Evolutionary conservation across 2,329 filamentous ascomycete genomes (phyloP).

Genomic region (Ophiostoma pallidulum): DNA sequence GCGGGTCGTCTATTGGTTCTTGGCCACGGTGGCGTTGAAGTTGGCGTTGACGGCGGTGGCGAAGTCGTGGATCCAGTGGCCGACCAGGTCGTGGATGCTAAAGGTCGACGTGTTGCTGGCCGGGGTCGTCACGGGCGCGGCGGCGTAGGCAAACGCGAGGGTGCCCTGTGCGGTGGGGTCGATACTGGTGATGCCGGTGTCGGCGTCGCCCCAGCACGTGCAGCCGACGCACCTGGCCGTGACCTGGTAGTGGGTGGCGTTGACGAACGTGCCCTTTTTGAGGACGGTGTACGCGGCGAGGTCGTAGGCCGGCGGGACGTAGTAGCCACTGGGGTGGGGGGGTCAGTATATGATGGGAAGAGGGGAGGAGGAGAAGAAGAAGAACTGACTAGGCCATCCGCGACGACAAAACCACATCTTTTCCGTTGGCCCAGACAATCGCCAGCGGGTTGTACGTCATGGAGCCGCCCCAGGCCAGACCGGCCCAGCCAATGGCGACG

Average conservation of each 20-base stretch:
- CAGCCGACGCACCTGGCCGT: constrained; percentile 33
- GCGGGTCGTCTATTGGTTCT: constrained; percentile 3
- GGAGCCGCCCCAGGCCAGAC: constrained; percentile 39
- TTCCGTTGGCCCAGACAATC: constrained; percentile 35
- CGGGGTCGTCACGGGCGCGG: constrained; percentile 29
- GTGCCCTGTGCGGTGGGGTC: constrained; percentile 29
- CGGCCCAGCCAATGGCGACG: constrained; percentile 36
- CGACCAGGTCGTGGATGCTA: constrained; percentile 34
- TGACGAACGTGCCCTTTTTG: constrained; percentile 28
- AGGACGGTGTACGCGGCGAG: constrained; percentile 26
- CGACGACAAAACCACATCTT: constrained; percentile 31
- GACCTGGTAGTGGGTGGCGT: constrained; percentile 32
- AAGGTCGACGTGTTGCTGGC: constrained; percentile 28
- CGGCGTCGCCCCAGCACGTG: constrained; percentile 33
- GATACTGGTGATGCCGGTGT: constrained; percentile 28
- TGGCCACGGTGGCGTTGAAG: constrained; percentile 19
- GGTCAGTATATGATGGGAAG: too few relatives aligned
- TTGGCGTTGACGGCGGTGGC: constrained; percentile 24
- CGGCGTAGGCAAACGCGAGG: constrained; percentile 32
- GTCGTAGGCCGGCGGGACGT: constrained; percentile 24
- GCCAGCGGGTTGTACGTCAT: constrained; percentile 40
- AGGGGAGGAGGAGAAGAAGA: too few relatives aligned
- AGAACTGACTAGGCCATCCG: constrained; percentile 35
- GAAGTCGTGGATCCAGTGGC: constrained; percentile 32
- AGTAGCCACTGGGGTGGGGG: constrained; percentile 24